A percentile compares a stretch with the other conserved stretches of the same genome.
phyloP scores from a whole-genome alignment of 2,329 filamentous ascomycete species.

The Curvularia lunata region DNA sequence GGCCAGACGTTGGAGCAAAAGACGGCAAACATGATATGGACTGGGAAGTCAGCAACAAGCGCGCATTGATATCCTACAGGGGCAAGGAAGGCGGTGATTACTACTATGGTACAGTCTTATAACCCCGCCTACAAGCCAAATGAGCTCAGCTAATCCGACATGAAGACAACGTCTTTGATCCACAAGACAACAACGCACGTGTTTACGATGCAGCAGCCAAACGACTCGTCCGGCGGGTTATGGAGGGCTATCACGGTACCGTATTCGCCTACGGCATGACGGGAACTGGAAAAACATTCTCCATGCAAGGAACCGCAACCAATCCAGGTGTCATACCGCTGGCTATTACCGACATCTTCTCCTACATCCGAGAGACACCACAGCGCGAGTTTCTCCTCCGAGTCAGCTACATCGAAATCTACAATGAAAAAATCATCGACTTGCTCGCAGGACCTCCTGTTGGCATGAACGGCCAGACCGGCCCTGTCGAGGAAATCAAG shows the following conservation, averaged over 20 bases:
- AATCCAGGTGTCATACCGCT: constrained; percentile 96
- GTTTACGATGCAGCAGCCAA: constrained; percentile 96
- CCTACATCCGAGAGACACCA: constrained; percentile 96
- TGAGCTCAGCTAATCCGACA: constrained; percentile 21
- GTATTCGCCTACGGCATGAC: constrained; percentile 99
- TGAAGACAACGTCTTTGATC: constrained; percentile 92
- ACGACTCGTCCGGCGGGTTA: constrained; percentile 90
- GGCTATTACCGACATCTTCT: constrained; percentile 98
- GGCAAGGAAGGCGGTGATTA: constrained; percentile 89
- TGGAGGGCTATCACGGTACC: constrained; percentile 98
- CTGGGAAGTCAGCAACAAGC: constrained; percentile 89
- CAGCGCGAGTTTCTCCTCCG: constrained; percentile 91
- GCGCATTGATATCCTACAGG: constrained; percentile 79
- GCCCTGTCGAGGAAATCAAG: constrained; percentile 89
- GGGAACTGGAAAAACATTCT: constrained; percentile 97
- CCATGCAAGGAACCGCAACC: constrained; percentile 96
- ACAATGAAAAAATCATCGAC: constrained; percentile 97
- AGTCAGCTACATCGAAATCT: constrained; percentile 98
- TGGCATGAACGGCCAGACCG: constrained; percentile 55
- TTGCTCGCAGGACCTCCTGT: constrained; percentile 76
- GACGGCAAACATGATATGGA: constrained; percentile 74
- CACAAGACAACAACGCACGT: constrained; percentile 89
- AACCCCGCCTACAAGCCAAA: constrained; percentile 14
- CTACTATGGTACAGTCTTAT: constrained; percentile 74
- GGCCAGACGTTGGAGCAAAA: constrained; percentile 76